phyloP scores from a whole-genome alignment of 352 stramenopile genomes.

The Thraustotheca clavata region DNA sequence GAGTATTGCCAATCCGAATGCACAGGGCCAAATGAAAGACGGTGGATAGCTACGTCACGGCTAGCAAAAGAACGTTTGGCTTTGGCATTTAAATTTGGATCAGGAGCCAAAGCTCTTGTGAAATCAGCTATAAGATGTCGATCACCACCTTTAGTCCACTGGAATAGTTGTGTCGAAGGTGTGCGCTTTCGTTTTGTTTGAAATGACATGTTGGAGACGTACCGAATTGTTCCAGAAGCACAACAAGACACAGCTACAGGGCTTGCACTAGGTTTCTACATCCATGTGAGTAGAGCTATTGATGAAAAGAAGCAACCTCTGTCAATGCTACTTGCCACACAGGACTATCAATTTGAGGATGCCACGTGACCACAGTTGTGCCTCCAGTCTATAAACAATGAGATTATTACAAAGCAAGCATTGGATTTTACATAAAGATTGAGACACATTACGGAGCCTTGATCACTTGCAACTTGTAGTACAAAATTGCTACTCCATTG shows the following conservation, averaged over 20 bases:
- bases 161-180: neutral
- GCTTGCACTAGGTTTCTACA: slow-evolving; percentile 38
- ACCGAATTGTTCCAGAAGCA: slow-evolving; percentile 46
- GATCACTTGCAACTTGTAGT: slow-evolving; percentile 69
- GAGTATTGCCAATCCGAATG: neutral
- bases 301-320: neutral
- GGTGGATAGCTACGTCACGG: slow-evolving; percentile 6
- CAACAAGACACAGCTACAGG: slow-evolving; percentile 50
- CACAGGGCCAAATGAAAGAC: neutral
- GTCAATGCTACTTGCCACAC: slow-evolving; percentile 38
- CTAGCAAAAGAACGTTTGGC: slow-evolving; percentile 4
- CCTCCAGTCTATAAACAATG: slow-evolving; percentile 49
- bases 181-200: neutral
- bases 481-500: slow-evolving; percentile 71
- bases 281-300: neutral
- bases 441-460: slow-evolving; percentile 72
- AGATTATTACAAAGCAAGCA: neutral
- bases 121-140: neutral
- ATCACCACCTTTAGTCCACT: neutral
- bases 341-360: slow-evolving; percentile 75
- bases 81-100: neutral
- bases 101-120: neutral
- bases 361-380: slow-evolving; percentile 72
- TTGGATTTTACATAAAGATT: slow-evolving; percentile 56
- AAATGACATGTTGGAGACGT: neutral